Evolutionary conservation across 495 filamentous ascomycete species (phyloP), one percentile per base, ranked within the genome.

Genomic region (Cercophora samala): DNA sequence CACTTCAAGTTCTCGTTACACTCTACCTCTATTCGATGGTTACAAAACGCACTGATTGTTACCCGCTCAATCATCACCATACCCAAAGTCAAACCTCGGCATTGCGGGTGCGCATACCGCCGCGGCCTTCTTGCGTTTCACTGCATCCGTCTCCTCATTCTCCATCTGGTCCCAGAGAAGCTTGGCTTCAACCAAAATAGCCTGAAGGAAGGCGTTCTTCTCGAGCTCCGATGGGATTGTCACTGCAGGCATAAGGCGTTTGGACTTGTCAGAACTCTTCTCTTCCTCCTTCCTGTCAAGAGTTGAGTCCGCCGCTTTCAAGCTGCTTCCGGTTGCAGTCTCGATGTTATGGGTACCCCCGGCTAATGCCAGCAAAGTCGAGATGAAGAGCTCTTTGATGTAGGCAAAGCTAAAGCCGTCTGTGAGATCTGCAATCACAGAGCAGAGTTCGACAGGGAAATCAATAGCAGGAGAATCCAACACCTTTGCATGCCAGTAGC

Each of bases 391-490:
- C 69, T 88, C 85, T 67, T 87, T 81, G 65, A 87, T 64, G 58
- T 86, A 86, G 4, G 85, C 86, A 68, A 86, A 87, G 69, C 78
- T 82, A 71, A 88, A 86, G n/a, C 78, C 82, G 1, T 78, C 74
- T 0, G 84, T 87, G 55, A 83, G 76, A 58, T 78, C 75, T 9
- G 82, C 85, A 61, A 88, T 78, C 26, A 78, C 68, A 4, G 68
- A 64, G 37, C 76, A 78, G n/a, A 87, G 72, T 51, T 76, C 71
- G 1, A 81, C 78, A 24, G 86, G 72, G 1, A 66, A 72, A 42
- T 77, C 71, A 1, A 15, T 17, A 54, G 82, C 82, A 13, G 37
- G 8, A 54, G 70, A 69, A n/a, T 32, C 22, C 1, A n/a, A 59
- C 3, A 86, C 71, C 73, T 87, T 87, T 19, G 69, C 74, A 63